Evolutionary conservation across 306 rosid genomes (phyloP), one percentile per base, ranked within the genome.

Genomic region (Pyrus communis): DNA sequence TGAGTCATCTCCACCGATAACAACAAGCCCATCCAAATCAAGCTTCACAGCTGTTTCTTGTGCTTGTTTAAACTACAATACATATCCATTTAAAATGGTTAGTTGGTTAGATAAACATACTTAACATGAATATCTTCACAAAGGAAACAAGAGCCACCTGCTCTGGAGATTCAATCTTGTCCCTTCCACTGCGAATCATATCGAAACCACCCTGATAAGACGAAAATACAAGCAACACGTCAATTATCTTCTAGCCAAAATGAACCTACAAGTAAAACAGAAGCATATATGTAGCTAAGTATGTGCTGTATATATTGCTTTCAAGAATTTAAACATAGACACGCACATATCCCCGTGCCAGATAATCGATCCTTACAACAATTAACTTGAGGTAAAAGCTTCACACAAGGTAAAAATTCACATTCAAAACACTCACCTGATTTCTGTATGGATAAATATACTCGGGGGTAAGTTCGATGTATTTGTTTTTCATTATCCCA

Each of bases 1-100:
- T 10, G 99, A 96, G 88, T 96, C 98, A 84, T 96, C 99, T 49
- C 99, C 99, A 64, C 99, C 99, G 80, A 96, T 96, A 70, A 96
- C 99, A 88, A 96, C 85, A 64, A 96, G 90, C 75, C 99, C 99
- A 86, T 96, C 99, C 89, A 92, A 88, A 78, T 93, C 99, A 61
- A 96, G 91, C 86, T 96, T 96, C 69, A 51, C 35, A 19, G 83
- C 88, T 58, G 99, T 96, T 77, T 96, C 99, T 87, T 81, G 88
- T 73, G 99, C 99, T 93, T 96, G 98, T 71, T 96, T 87, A 79
- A 96, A 91, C 99, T 96, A 76, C 43, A 85, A 81, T 66, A 69
- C 61, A 72, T 19, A 70, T 21, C 52, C 82, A 82, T 22, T 82
- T 52, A 76, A 64, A 70, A 75, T 71, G 68, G 79, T 69, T 74